Evolutionary conservation across 2,329 filamentous ascomycete species (phyloP), one percentile per base, ranked within the genome.

Genomic region (Teratosphaeria epicoccoides): DNA sequence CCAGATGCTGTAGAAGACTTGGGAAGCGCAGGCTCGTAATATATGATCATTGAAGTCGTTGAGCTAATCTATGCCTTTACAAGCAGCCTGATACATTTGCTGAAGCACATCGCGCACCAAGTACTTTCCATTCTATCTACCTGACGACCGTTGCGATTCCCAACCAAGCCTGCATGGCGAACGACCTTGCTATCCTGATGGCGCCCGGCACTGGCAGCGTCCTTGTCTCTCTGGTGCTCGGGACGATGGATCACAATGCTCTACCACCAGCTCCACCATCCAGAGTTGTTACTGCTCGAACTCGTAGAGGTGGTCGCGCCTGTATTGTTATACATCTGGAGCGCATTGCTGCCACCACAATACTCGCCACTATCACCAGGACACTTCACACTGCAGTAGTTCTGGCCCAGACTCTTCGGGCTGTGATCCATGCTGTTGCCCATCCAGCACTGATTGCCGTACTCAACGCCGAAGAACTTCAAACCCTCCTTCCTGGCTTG

Each of bases 1-100:
- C 68, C 72, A 29, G 84, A 79, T 65, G 87, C 87, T 1, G 78
- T 85, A 24, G 87, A 93, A 66, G 52, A 59, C 43, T 46, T 53
- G 54, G 57, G 57, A 12, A 29, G 47, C 33, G 47, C 43, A 51
- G 48, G 26, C 14, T 25, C 20, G 29, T 50, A 23, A 50, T 20
- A 17, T 9, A 20, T 3, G 17, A 17, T 40, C 33, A 17, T 40
- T 40, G 14, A 17, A 40, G 33, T 2, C 14, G 14, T 14, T 40
- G n/a, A 40, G 33, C 20, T 9, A 17, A n/a, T 10, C 6, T 29
- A 29, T 29, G 28, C 28, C 11, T 29, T 29, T 29, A 10, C 14
- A 29, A 11, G 14, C 28, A 14, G 14, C 10, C 14, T 10, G 11
- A 29, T 29, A 11, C 14, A 14, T 14, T 29, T 3, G 10, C 11